A percentile compares a stretch with the other conserved stretches of the same genome.
These are phyloP conservation scores for Zelopaecilomyces penicillatus DNA, from an alignment of 2,329 filamentous ascomycete species.

Conservation along the genomic window DNA sequence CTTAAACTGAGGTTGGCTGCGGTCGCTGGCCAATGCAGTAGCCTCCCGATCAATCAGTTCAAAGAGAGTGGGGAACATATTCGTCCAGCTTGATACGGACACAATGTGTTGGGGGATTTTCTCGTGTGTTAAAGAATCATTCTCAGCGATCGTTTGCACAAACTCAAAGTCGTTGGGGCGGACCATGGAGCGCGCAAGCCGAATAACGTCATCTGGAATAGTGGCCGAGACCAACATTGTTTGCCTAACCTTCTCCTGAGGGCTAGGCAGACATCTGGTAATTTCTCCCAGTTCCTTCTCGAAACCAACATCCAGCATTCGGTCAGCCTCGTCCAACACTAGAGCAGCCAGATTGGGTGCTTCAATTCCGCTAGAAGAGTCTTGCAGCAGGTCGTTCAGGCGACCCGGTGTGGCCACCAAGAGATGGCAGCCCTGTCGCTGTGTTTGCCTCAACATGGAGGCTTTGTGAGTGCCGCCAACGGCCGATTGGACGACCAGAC, in stretches of 20 bases:
- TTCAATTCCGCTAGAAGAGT: slow-evolving; percentile 52
- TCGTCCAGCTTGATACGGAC: slow-evolving; percentile 59
- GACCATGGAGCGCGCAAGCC: slow-evolving; percentile 69
- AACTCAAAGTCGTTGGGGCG: slow-evolving; percentile 76
- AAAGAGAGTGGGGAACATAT: slow-evolving; percentile 66
- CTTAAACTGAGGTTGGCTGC: slow-evolving; percentile 63
- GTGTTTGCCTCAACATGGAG: slow-evolving; percentile 57
- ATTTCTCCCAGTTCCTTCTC: slow-evolving; percentile 57
- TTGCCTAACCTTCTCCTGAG: slow-evolving; percentile 60
- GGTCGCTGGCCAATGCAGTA: slow-evolving; percentile 31
- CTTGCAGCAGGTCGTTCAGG: slow-evolving; percentile 69
- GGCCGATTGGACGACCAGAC: slow-evolving; percentile 62
- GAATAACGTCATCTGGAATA: slow-evolving; percentile 73
- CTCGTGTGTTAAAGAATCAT: slow-evolving; percentile 79
- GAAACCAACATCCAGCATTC: slow-evolving; percentile 95
- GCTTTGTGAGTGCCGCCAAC: slow-evolving; percentile 84
- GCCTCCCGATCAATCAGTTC: slow-evolving; percentile 62
- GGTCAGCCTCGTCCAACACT: slow-evolving; percentile 93
- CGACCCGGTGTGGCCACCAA: slow-evolving; percentile 87
- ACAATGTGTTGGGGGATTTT: slow-evolving; percentile 74
- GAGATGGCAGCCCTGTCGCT: slow-evolving; percentile 72
- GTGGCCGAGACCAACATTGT: slow-evolving; percentile 95
- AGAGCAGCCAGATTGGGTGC: slow-evolving; percentile 83
- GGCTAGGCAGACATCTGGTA: slow-evolving; percentile 52
- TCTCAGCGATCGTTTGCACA: slow-evolving; percentile 74